These are phyloP conservation scores for Fusarium nelsonii DNA, from an alignment of 2,329 filamentous ascomycete genomes.

Conservation along the genomic window DNA sequence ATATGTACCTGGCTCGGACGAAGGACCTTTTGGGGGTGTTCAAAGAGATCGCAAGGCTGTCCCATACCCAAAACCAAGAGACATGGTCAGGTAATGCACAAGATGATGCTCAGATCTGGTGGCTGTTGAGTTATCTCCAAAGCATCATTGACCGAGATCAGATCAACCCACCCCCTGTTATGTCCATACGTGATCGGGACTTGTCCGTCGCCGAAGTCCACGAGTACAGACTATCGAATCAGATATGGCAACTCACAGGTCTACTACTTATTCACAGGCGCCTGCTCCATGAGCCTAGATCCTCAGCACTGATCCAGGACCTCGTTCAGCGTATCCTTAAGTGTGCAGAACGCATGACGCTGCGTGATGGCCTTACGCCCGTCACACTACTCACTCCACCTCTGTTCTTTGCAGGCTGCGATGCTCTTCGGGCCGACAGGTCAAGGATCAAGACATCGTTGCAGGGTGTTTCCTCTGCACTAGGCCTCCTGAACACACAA, in stretches of 20 bases:
- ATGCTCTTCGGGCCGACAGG: constrained; percentile 27
- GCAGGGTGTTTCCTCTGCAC: constrained; percentile 26
- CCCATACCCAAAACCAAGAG: neutral
- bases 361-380: constrained; percentile 32
- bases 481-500: constrained; percentile 31
- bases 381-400: constrained; percentile 32
- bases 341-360: constrained; percentile 23
- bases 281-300: constrained; percentile 21
- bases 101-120: constrained; percentile 17
- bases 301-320: constrained; percentile 16
- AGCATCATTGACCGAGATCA: constrained; percentile 30
- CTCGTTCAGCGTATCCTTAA: constrained; percentile 20
- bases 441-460: constrained; percentile 25
- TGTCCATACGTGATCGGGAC: constrained; percentile 21
- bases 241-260: constrained; percentile 36
- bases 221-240: constrained; percentile 35
- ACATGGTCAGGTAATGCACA: neutral
- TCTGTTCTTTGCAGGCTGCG: constrained; percentile 34
- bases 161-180: constrained; percentile 23
- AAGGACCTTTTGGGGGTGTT: constrained; percentile 29
- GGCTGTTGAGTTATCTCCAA: constrained; percentile 28
- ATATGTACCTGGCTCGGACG: constrained; percentile 38
- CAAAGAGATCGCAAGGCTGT: constrained; percentile 34
- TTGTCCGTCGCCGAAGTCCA: constrained; percentile 26
- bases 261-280: constrained; percentile 34